phyloP scores from a whole-genome alignment of 1,139 yeast genomes.

The Lizanozyma gosingica region DNA sequence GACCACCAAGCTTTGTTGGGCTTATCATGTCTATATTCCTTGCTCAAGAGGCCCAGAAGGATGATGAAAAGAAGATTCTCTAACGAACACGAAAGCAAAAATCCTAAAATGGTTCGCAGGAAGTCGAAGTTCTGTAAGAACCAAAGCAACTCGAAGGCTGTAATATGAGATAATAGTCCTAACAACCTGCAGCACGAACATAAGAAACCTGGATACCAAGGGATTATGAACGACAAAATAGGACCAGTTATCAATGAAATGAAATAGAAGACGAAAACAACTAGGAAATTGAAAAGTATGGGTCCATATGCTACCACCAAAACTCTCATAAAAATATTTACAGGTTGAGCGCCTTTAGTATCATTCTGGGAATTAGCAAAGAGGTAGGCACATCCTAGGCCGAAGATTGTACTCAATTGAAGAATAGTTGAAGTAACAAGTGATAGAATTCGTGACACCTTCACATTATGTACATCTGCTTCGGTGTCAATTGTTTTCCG shows the following conservation, averaged over 20 bases:
- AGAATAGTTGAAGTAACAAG: slow-evolving; percentile 43
- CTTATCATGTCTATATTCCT: slow-evolving; percentile 49
- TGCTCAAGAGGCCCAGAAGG: slow-evolving; percentile 40
- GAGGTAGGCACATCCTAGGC: slow-evolving; percentile 49
- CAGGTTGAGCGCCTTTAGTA: slow-evolving; percentile 33
- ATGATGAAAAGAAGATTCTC: slow-evolving; percentile 48
- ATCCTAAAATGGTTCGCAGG: slow-evolving; percentile 46
- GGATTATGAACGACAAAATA: slow-evolving; percentile 26
- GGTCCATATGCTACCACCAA: slow-evolving; percentile 46
- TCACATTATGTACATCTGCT: slow-evolving; percentile 16
- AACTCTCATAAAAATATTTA: slow-evolving; percentile 48
- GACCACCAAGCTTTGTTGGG: slow-evolving; percentile 81
- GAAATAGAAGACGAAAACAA: slow-evolving; percentile 33
- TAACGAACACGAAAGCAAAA: slow-evolving; percentile 45
- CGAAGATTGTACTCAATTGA: slow-evolving; percentile 35
- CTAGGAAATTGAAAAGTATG: slow-evolving; percentile 34
- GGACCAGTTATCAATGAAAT: slow-evolving; percentile 45
- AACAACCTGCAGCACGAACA: slow-evolving; percentile 45
- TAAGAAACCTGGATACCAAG: slow-evolving; percentile 25
- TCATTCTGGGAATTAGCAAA: slow-evolving; percentile 70
- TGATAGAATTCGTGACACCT: slow-evolving; percentile 8
- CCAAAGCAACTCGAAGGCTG: slow-evolving; percentile 53
- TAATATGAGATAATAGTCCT: slow-evolving; percentile 45
- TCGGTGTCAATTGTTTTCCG: slow-evolving; percentile 19
- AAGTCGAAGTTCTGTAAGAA: slow-evolving; percentile 58